phyloP scores from a whole-genome alignment of 2,329 filamentous ascomycete species.

The Ciborinia camelliae region DNA sequence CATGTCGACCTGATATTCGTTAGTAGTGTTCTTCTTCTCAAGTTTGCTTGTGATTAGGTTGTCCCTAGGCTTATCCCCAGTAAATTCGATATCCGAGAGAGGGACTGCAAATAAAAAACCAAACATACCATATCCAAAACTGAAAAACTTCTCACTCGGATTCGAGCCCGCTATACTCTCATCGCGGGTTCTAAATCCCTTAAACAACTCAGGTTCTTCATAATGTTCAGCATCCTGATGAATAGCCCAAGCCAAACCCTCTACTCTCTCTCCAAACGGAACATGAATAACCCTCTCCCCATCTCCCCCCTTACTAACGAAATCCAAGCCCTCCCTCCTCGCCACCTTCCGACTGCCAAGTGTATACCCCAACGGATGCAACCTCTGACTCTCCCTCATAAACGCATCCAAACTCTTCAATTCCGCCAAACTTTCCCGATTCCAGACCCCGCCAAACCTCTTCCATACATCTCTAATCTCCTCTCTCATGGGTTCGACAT shows the following conservation, averaged over 20 bases:
- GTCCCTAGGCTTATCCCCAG: neutral
- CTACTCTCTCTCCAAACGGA: neutral
- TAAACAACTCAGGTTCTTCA: slow-evolving; percentile 3
- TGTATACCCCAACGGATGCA: slow-evolving; percentile 13
- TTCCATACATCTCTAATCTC: slow-evolving; percentile 6
- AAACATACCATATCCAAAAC: slow-evolving; percentile 16
- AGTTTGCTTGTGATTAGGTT: too few relatives aligned
- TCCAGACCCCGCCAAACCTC: slow-evolving; percentile 5
- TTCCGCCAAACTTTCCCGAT: slow-evolving; percentile 1
- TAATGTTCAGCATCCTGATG: slow-evolving; percentile 8
- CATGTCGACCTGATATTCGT: neutral
- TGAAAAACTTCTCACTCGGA: slow-evolving; percentile 10
- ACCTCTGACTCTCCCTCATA: slow-evolving; percentile 15
- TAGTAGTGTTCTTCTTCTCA: neutral
- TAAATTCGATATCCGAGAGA: neutral
- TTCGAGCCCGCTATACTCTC: slow-evolving; percentile 1
- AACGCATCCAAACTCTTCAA: slow-evolving; percentile 8
- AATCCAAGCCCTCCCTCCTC: neutral
- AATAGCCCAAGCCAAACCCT: slow-evolving; percentile 3
- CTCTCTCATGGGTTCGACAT: slow-evolving; percentile 2
- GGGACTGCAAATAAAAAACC: neutral
- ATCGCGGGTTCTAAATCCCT: slow-evolving; percentile 5
- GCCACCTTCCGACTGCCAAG: slow-evolving; percentile 13
- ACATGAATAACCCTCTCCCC: slow-evolving; percentile 1
- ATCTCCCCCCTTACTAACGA: neutral